Percentiles rank a stretch among this genome's conserved stretches.
These are phyloP conservation scores for Kwoniella mangroviensis DNA, from an alignment of 768 basidiomycete species.

Conservation along the genomic window DNA sequence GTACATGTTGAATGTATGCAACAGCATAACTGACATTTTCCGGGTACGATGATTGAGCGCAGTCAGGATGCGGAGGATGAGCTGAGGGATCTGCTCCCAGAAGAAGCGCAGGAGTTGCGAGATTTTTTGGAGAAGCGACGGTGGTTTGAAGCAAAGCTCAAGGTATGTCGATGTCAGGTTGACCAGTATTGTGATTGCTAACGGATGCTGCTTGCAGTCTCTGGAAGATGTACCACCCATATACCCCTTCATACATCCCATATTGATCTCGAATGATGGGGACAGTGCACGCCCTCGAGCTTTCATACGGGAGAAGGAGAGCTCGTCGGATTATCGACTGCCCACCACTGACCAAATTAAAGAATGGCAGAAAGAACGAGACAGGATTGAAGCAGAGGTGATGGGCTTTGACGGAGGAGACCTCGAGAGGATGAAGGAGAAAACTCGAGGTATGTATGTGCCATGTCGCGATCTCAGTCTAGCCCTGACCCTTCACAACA, in stretches of 20 bases:
- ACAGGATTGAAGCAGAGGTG: conserved; percentile 46
- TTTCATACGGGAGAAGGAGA: background rate
- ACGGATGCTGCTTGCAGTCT: conserved; percentile 20
- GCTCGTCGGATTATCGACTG: conserved; percentile 19
- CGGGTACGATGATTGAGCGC: background rate
- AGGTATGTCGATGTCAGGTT: conserved; percentile 26
- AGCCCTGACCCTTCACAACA: conserved; percentile 19
- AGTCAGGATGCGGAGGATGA: conserved; percentile 25
- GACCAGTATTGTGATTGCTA: background rate
- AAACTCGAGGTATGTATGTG: conserved; percentile 40
- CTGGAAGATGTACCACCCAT: conserved; percentile 36
- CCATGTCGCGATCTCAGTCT: background rate
- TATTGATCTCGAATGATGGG: background rate
- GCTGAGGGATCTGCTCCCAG: conserved; percentile 37
- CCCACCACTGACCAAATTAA: conserved; percentile 19
- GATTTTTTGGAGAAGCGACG: conserved; percentile 46
- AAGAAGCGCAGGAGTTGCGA: conserved; percentile 42
- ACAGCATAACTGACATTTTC: no score
- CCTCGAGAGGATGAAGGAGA: conserved; percentile 47
- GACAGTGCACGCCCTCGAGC: background rate
- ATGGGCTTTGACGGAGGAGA: conserved; percentile 50
- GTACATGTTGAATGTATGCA: background rate
- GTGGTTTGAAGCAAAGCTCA: conserved; percentile 48
- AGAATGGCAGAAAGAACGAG: conserved; percentile 41
- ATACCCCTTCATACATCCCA: conserved; percentile 44